Conservation (phyloP, 73 alveolate genomes). For the Uronychia binucleata region DNA sequence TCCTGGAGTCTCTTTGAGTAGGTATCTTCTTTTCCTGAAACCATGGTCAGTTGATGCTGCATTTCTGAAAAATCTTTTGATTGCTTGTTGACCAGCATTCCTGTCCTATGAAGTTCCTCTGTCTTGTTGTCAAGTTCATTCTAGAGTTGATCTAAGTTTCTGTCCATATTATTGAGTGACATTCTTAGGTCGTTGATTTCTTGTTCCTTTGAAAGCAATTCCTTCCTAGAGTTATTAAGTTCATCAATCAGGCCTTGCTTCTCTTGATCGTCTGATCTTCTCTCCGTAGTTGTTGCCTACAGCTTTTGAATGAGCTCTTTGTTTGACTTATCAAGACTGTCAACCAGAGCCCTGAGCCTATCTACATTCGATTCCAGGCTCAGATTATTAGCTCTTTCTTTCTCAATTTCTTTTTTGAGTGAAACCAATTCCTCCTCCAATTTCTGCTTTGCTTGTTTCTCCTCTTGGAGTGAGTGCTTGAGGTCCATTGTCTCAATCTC, state of each 20-base stretch:
- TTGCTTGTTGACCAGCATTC: slow-evolving; percentile 12
- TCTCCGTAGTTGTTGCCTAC: slow-evolving; percentile 14
- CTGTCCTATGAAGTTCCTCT: slow-evolving; percentile 21
- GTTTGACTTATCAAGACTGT: slow-evolving; percentile 37
- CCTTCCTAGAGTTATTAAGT: slow-evolving; percentile 7
- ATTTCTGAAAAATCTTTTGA: slow-evolving; percentile 26
- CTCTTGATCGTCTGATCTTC: slow-evolving; percentile 44
- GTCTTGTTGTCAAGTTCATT: slow-evolving; percentile 61
- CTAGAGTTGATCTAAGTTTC: slow-evolving; percentile 50
- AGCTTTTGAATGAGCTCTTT: slow-evolving; percentile 50
- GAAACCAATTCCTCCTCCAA: slow-evolving; percentile 21
- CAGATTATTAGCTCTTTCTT: slow-evolving; percentile 6
- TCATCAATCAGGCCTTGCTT: slow-evolving; percentile 42
- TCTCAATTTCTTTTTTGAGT: slow-evolving; percentile 27
- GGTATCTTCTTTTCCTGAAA: slow-evolving; percentile 50
- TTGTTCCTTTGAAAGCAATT: slow-evolving; percentile 17
- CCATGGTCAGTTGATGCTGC: slow-evolving; percentile 27
- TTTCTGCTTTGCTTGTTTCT: slow-evolving; percentile 17
- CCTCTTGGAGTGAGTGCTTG: slow-evolving; percentile 12
- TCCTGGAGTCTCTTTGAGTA: slow-evolving; percentile 41
- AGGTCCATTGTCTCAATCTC: slow-evolving; percentile 53
- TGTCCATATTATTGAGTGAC: slow-evolving; percentile 43
- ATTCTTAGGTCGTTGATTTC: slow-evolving; percentile 26
- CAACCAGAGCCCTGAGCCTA: slow-evolving; percentile 50
- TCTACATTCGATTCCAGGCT: slow-evolving; percentile 26